Evolutionary conservation across 106 monocot genomes (phyloP).

Genomic region (Triglochin maritima): DNA sequence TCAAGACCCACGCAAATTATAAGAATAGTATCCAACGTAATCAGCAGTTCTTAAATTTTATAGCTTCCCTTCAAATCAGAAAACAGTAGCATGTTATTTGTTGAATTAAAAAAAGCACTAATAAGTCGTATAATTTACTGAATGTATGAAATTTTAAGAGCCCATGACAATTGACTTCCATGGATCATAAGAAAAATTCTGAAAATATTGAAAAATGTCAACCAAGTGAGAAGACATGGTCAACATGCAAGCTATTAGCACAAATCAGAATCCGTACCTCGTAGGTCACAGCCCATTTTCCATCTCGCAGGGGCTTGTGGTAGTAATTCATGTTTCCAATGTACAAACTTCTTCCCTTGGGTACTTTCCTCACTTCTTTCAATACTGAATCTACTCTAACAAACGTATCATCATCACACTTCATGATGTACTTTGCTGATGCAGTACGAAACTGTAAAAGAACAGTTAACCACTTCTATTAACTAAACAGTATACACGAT

Average conservation of each 20-base stretch:
- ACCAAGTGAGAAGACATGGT: not conserved
- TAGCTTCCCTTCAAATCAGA: too few relatives aligned
- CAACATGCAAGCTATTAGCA: not conserved
- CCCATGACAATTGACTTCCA: too few relatives aligned
- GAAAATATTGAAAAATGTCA: too few relatives aligned
- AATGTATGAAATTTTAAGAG: too few relatives aligned
- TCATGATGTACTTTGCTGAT: slow-evolving; percentile 89
- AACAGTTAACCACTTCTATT: not conserved
- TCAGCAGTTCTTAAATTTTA: too few relatives aligned
- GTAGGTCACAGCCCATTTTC: slow-evolving; percentile 98
- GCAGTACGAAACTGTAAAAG: slow-evolving; percentile 33
- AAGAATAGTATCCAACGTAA: too few relatives aligned
- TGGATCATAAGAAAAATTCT: too few relatives aligned
- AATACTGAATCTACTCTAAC: slow-evolving; percentile 74
- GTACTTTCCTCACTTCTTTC: slow-evolving; percentile 49
- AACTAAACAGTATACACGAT: too few relatives aligned
- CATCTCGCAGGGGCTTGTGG: slow-evolving; percentile 75
- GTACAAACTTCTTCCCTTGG: slow-evolving; percentile 48
- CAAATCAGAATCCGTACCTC: slow-evolving; percentile 39
- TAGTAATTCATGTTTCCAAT: slow-evolving; percentile 87
- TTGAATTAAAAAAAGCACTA: too few relatives aligned
- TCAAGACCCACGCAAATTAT: too few relatives aligned
- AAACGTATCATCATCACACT: slow-evolving; percentile 97
- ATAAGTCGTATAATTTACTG: too few relatives aligned
- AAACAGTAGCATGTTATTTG: too few relatives aligned